Evolutionary conservation across 23 red algal genomes (phyloP), one percentile per base, ranked within the genome.

Genomic region (Gracilaria gracilis): DNA sequence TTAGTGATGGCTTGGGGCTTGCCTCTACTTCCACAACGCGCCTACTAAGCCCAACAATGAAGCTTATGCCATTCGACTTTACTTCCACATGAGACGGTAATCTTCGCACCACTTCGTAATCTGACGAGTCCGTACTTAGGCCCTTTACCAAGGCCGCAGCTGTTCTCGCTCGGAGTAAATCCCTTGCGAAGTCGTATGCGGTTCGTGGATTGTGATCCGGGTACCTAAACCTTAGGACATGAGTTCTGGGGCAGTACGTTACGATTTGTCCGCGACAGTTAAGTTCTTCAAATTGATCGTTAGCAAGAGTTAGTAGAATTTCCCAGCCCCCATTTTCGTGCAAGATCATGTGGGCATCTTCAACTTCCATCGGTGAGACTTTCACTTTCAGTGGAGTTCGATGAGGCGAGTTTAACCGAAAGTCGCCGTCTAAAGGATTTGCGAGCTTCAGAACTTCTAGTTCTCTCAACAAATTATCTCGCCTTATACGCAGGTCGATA

Each of bases 291-390:
- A 92, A 92, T 62, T 74, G 62, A 39, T 92, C 79, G 61, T 84
- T 92, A 77, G 66, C 80, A 35, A 92, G 80, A 62, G 79, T 92
- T 84, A 92, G 57, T 83, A 57, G 49, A 75, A 92, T 57, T 64
- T 84, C 64, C 89, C 89, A 92, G 24, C 46, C 53, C 38, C 61
- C 80, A 31, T 92, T 73, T 40, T 78, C 89, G n/a, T 33, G 48
- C 31, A 92, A 38, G 47, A 74, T 67, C 77, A 92, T n/a, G 12
- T 44, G 47, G 5, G 59, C 77, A 42, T 62, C 49, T 58, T 83
- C 78, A 33, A 84, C 79, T 62, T 83, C 65, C 36, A 92, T 71
- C 13, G 89, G 79, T 49, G 61, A 58, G 36, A 79, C 39, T 49
- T 77, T 76, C 35, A 92, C 20, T 70, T 92, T 59, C 34, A 92